Evolutionary conservation across 1,284 basidiomycete genomes (phyloP), one percentile per base, ranked within the genome.

Genomic region (Ustilago hordei): DNA sequence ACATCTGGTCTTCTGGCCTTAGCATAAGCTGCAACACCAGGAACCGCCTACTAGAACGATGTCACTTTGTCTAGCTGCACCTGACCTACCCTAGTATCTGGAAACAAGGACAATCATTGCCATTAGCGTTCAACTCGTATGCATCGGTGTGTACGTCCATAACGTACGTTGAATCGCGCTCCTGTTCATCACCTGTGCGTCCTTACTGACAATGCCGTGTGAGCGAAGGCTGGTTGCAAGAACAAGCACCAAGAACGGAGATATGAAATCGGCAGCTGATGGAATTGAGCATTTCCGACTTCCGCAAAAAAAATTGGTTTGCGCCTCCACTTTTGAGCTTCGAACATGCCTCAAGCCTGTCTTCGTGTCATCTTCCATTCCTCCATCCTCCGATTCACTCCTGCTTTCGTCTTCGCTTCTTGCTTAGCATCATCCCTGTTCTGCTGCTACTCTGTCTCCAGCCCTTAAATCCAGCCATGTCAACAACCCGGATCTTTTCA

Each of bases 381-480:
- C 19, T 45, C 43, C 11, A 19, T n/a, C 43, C n/a, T 45, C 19
- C 43, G 7, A 4, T 7, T 19, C 43, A 17, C 39, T 41, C 17
- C 15, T 5, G 15, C 11, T 41, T 41, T 41, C 39, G 39, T 31
- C 38, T 6, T 17, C 35, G 38, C 5, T 9, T 48, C 45, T 32
- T 11, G 23, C 45, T 17, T 19, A 3, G 9, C 28, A 11, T n/a
- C n/a, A 4, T n/a, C 9, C 45, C 34, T 6, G 8, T 8, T 19
- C 8, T 13, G 8, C 23, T 23, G n/a, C 38, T 19, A 11, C 2
- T 36, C 9, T 19, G 17, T 28, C 38, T 15, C 41, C n/a, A 6
- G 23, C 36, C 11, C 2, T 36, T n/a, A 17, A 36, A n/a, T 19
- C 52, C 39, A 38, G 17, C 8, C 43, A 71, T 71, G 69, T 72